Evolutionary conservation across 2,329 filamentous ascomycete species (phyloP).

Genomic region (Trichophyton rubrum): DNA sequence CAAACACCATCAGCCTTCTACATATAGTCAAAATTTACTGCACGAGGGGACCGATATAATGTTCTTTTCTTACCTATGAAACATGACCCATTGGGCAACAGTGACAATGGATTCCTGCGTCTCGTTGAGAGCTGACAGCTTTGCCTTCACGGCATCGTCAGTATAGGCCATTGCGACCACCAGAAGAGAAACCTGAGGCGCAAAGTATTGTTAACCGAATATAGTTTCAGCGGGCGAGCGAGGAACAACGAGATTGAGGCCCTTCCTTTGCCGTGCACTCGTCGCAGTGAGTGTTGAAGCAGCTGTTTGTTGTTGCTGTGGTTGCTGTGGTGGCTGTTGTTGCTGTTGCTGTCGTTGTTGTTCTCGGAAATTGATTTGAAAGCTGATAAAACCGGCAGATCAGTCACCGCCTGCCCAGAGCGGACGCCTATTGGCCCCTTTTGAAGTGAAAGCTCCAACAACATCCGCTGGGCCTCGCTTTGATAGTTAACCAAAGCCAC

Average conservation of each 20-base stretch:
- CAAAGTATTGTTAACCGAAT: no score
- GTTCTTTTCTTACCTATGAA: conserved; percentile 58
- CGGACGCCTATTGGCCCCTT: conserved; percentile 1
- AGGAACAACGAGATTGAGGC: no score
- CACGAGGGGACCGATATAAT: background rate
- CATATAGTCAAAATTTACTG: background rate
- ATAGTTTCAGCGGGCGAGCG: no score
- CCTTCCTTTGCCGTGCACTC: no score
- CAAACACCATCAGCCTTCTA: background rate
- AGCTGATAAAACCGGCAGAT: background rate
- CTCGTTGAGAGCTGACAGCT: conserved; percentile 90
- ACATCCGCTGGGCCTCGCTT: background rate
- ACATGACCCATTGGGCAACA: conserved; percentile 99
- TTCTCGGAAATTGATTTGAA: background rate
- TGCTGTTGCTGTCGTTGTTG: background rate
- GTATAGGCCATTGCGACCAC: conserved; percentile 66
- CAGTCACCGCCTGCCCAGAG: background rate
- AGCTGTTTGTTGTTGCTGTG: background rate
- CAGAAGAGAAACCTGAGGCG: no score
- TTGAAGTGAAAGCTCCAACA: background rate
- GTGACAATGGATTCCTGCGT: conserved; percentile 95
- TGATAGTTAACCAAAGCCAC: background rate
- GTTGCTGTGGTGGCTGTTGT: background rate
- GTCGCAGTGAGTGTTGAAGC: no score
- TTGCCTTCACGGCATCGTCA: conserved; percentile 87